phyloP scores from a whole-genome alignment of 2,329 filamentous ascomycete species.

The Exophiala spinifera region DNA sequence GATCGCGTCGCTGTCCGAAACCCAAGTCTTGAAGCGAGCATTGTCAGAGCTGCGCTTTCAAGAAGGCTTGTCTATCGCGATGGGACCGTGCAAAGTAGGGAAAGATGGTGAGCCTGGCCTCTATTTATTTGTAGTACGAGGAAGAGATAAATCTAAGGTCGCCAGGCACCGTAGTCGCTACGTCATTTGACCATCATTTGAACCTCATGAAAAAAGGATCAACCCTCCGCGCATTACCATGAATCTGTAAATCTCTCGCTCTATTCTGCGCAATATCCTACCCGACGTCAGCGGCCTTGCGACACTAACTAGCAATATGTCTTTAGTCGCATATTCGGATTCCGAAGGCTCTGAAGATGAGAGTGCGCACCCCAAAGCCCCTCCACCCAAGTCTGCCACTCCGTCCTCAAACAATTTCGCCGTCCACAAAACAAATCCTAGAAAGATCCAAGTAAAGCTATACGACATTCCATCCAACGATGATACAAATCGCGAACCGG shows the following conservation, averaged over 20 bases:
- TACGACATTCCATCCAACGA: conserved; percentile 51
- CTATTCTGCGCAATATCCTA: no score
- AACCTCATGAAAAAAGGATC: no score
- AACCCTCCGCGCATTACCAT: no score
- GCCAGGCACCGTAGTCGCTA: no score
- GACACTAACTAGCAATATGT: conserved; percentile 54
- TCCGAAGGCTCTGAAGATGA: conserved; percentile 69
- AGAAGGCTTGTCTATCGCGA: not conserved
- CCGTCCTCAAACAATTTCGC: conserved; percentile 68
- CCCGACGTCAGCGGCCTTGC: not conserved
- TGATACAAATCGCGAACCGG: conserved; percentile 51
- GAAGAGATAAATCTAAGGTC: no score
- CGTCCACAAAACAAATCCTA: conserved; percentile 74
- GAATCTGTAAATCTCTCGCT: no score
- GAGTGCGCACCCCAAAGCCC: conserved; percentile 33
- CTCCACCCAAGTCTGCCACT: conserved; percentile 33
- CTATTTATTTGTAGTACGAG: no score
- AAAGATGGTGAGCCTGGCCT: no score
- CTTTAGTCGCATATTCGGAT: conserved; percentile 78
- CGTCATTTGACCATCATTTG: no score
- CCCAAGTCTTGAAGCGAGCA: conserved; percentile 16
- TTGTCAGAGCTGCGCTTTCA: not conserved
- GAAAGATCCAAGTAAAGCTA: conserved; percentile 80
- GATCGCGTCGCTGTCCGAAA: conserved; percentile 11
- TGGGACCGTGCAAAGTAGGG: no score